These are phyloP conservation scores for Discostella stelligeroides DNA, from an alignment of 108 stramenopile genomes.

Conservation along the genomic window DNA sequence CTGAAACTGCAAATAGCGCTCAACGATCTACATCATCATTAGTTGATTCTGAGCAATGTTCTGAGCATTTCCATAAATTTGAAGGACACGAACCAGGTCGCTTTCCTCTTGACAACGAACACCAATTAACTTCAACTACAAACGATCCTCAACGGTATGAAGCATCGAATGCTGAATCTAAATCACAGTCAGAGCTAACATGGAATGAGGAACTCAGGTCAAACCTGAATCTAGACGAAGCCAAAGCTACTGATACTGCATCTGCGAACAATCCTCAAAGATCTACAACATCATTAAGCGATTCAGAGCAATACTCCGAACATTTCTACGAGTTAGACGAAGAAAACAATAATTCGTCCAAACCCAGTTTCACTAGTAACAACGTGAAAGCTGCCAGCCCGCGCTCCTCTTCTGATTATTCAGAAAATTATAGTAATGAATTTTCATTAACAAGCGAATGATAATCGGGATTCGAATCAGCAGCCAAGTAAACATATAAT, in stretches of 20 bases:
- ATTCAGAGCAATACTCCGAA: neutral
- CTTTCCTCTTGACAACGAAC: no score
- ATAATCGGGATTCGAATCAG: no score
- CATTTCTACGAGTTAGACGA: neutral
- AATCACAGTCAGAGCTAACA: neutral
- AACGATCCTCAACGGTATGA: neutral
- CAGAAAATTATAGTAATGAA: no score
- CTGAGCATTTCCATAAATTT: neutral
- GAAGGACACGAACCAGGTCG: no score
- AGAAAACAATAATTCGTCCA: no score
- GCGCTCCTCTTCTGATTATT: no score
- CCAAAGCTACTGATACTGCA: neutral
- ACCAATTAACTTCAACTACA: no score
- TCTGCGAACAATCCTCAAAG: neutral
- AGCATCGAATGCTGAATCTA: neutral
- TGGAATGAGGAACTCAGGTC: neutral
- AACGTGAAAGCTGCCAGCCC: no score
- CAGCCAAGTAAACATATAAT: no score
- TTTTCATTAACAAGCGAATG: no score
- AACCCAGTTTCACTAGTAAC: no score
- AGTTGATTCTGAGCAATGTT: conserved; percentile 3
- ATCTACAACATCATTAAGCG: neutral
- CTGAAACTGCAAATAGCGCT: neutral
- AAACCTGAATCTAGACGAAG: no score
- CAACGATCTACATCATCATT: neutral